Conservation (phyloP, 768 basidiomycete species). For the Lactarius deliciosus region DNA sequence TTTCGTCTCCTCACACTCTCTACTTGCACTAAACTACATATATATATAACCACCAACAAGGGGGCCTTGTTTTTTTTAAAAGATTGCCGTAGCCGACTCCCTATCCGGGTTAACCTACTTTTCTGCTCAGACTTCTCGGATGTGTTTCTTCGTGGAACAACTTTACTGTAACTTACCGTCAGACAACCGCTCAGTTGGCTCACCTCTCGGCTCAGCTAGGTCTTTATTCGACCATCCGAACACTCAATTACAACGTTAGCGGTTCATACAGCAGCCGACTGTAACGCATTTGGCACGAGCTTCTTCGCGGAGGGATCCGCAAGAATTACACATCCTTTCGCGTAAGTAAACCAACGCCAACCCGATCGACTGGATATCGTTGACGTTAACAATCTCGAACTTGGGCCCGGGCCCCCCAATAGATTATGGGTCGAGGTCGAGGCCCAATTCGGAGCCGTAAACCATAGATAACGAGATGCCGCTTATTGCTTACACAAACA, state of each 20-base stretch:
- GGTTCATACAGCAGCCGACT: neutral
- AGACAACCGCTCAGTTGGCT: neutral
- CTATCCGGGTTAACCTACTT: neutral
- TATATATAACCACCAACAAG: neutral
- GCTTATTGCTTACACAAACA: neutral
- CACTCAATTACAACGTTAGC: neutral
- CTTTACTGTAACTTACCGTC: too few species aligned
- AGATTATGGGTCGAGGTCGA: neutral
- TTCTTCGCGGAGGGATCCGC: neutral
- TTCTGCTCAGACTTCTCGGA: neutral
- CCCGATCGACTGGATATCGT: neutral
- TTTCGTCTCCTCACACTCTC: too few species aligned
- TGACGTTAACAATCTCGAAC: neutral
- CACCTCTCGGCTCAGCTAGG: neutral
- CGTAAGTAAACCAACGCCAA: neutral
- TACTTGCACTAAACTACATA: neutral
- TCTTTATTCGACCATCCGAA: neutral
- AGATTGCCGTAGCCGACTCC: neutral
- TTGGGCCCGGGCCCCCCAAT: neutral
- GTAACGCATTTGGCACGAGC: neutral
- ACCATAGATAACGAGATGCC: neutral
- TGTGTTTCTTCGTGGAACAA: neutral
- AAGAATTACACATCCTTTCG: neutral
- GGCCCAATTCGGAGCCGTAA: neutral
- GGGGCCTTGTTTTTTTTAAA: neutral